Percentiles rank a stretch among this genome's conserved stretches.
These are phyloP conservation scores for Saturnispora dispora DNA, from an alignment of 805 yeast species.

Conservation along the genomic window DNA sequence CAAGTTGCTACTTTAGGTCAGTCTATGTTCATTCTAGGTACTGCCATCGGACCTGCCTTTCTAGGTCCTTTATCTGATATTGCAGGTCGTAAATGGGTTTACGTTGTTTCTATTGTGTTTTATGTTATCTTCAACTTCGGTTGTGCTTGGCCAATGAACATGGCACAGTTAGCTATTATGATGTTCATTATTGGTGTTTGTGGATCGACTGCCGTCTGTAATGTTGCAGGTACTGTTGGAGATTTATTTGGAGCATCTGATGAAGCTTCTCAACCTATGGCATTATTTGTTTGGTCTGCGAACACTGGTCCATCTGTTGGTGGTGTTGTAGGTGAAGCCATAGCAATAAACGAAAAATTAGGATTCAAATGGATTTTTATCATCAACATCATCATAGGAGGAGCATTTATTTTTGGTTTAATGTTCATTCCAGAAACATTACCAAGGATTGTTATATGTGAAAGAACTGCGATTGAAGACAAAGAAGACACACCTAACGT, in stretches of 20 bases:
- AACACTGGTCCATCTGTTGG: conserved; percentile 31
- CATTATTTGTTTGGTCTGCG: conserved; percentile 27
- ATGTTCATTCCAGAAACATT: conserved; percentile 28
- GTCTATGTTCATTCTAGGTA: conserved; percentile 29
- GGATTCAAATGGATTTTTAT: conserved; percentile 29
- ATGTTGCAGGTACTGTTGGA: conserved; percentile 31
- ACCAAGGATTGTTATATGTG: conserved; percentile 29
- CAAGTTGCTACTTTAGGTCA: conserved; percentile 30
- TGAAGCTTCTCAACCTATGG: conserved; percentile 30
- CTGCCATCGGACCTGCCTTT: conserved; percentile 30
- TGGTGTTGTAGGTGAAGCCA: conserved; percentile 31
- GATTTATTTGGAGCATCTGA: conserved; percentile 29
- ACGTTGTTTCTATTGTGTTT: conserved; percentile 24
- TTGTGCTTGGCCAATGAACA: conserved; percentile 27
- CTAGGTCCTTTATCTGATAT: conserved; percentile 30
- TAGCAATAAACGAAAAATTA: conserved; percentile 22
- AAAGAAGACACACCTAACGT: conserved; percentile 16
- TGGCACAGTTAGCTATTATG: conserved; percentile 28
- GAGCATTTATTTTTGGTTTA: conserved; percentile 17
- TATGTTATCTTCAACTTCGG: conserved; percentile 27
- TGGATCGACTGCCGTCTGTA: conserved; percentile 28
- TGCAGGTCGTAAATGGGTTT: conserved; percentile 31
- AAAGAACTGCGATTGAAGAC: conserved; percentile 22
- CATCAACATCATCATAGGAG: conserved; percentile 27
- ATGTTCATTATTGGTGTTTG: conserved; percentile 26